These are phyloP conservation scores for Tolypocladium cylindrosporum DNA, from an alignment of 2,329 filamentous ascomycete species.

Conservation along the genomic window DNA sequence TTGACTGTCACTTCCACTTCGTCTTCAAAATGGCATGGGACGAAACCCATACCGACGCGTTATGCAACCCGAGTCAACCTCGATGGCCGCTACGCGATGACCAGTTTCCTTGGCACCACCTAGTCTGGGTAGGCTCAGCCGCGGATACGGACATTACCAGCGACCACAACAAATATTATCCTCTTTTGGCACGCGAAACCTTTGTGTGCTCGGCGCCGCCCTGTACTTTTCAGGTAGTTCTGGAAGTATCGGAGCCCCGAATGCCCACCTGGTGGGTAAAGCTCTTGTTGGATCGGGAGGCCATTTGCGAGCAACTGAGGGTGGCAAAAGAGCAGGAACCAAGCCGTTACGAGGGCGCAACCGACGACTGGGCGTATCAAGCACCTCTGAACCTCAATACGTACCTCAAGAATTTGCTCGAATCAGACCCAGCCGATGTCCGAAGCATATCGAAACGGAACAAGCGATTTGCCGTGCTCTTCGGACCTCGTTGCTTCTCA, in stretches of 20 bases:
- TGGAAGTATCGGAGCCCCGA: conserved; percentile 41
- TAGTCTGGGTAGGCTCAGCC: conserved; percentile 24
- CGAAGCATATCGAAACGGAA: conserved; percentile 45
- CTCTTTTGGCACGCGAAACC: conserved; percentile 22
- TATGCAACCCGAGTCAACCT: conserved; percentile 21
- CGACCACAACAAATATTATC: conserved; percentile 26
- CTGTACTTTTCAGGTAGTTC: conserved; percentile 30
- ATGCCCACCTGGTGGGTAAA: conserved; percentile 31
- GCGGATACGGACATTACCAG: conserved; percentile 11
- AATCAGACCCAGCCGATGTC: conserved; percentile 21
- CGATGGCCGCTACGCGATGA: conserved; percentile 23
- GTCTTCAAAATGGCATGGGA: conserved; percentile 27
- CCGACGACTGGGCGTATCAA: conserved; percentile 28
- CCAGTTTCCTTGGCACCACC: conserved; percentile 28
- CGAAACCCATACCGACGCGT: conserved; percentile 11
- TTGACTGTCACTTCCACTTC: conserved; percentile 31
- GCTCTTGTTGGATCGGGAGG: conserved; percentile 33
- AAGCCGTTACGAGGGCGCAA: conserved; percentile 33
- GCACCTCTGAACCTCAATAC: conserved; percentile 36
- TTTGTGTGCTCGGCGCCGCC: conserved; percentile 31
- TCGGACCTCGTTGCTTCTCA: conserved; percentile 37
- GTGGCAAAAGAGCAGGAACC: conserved; percentile 34
- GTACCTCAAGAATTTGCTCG: conserved; percentile 41
- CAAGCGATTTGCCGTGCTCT: conserved; percentile 44
- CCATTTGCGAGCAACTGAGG: conserved; percentile 30